Conservation (phyloP, 1,284 basidiomycete genomes). For the Exobasidium rhododendri region DNA sequence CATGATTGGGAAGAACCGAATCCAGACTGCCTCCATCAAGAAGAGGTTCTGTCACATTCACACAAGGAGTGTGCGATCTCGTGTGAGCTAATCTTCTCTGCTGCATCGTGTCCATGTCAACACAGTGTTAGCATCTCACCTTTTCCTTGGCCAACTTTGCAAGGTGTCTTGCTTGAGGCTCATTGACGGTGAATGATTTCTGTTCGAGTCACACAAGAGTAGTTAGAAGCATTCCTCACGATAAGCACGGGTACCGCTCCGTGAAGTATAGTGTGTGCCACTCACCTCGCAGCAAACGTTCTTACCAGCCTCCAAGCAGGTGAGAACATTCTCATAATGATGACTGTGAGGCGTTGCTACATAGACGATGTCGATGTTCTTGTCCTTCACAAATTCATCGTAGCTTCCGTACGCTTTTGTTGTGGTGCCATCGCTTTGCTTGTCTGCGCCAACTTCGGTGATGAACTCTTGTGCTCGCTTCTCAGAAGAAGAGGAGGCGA, state of each 20-base stretch:
- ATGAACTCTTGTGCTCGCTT: conserved; percentile 73
- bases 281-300: conserved; percentile 61
- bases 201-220: conserved; percentile 18
- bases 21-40: conserved; percentile 48
- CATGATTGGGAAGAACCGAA: conserved; percentile 39
- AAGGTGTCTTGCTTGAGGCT: conserved; percentile 61
- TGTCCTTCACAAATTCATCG: conserved; percentile 70
- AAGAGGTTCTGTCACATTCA: conserved; percentile 39
- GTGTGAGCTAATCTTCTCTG: not conserved
- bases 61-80: not conserved
- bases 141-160: conserved; percentile 65
- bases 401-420: conserved; percentile 75
- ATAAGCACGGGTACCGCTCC: not conserved
- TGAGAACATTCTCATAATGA: conserved; percentile 75
- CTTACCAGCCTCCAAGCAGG: conserved; percentile 74
- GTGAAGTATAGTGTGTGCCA: too few species aligned
- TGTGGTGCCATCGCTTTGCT: conserved; percentile 29
- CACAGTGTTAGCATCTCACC: too few species aligned
- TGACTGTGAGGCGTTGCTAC: conserved; percentile 78
- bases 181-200: conserved; percentile 59
- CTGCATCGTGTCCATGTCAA: conserved; percentile 1
- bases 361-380: conserved; percentile 59
- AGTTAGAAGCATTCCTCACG: not conserved
- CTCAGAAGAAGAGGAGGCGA: conserved; percentile 66
- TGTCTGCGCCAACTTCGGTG: conserved; percentile 56